Percentiles rank a stretch among this genome's conserved stretches.
These are phyloP conservation scores for Populus tomentosa DNA, from an alignment of 441 rosid genomes.

Conservation along the genomic window DNA sequence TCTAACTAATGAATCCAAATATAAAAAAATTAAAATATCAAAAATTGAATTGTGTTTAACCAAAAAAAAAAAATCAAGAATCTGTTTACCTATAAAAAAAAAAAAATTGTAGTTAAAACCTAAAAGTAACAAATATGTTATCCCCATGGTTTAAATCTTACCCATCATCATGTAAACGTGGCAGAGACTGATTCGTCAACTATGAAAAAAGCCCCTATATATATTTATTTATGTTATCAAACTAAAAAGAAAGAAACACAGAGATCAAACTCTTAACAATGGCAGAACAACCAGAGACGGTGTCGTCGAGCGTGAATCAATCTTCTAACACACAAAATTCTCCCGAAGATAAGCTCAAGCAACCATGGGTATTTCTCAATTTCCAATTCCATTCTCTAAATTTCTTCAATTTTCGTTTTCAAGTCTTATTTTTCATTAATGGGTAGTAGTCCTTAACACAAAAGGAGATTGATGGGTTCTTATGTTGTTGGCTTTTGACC, in stretches of 20 bases:
- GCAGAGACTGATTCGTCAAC: background rate
- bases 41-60: background rate
- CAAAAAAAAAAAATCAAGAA: background rate
- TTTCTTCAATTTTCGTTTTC: background rate
- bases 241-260: background rate
- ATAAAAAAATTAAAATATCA: too few species aligned
- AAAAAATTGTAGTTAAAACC: background rate
- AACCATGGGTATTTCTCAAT: constrained; percentile 34
- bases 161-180: background rate
- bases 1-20: too few species aligned
- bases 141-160: background rate
- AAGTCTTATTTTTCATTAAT: background rate
- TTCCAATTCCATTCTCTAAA: background rate
- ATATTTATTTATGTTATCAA: background rate
- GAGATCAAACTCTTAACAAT: constrained; percentile 2
- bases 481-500: background rate
- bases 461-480: background rate
- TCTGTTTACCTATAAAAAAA: background rate
- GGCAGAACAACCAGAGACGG: constrained; percentile 43
- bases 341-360: constrained; percentile 29
- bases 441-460: background rate
- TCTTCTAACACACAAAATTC: constrained; percentile 23
- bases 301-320: constrained; percentile 29
- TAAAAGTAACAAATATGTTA: background rate
- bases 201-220: background rate